phyloP scores from a whole-genome alignment of 2,329 filamentous ascomycete genomes.

The Ophiostoma angusticollis region DNA sequence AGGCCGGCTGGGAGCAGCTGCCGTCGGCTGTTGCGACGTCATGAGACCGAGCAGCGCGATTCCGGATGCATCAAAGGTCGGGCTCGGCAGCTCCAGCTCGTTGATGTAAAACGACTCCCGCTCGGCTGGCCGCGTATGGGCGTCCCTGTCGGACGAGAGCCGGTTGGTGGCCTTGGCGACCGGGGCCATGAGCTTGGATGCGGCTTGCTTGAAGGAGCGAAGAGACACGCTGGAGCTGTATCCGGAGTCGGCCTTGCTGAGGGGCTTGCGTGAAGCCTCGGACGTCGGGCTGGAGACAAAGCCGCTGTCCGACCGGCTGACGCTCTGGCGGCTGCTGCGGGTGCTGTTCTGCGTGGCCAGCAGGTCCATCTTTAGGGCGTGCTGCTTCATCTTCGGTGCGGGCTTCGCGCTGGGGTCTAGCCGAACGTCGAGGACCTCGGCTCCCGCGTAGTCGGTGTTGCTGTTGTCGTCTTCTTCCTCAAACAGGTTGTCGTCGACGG shows the following conservation, averaged over 20 bases:
- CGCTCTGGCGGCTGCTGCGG: conserved; percentile 11
- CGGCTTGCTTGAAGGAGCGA: conserved; percentile 32
- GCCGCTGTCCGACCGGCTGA: conserved; percentile 35
- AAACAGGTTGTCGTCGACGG: conserved; percentile 36
- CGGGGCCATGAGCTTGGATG: conserved; percentile 18
- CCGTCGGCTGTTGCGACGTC: background rate
- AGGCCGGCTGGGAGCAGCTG: background rate
- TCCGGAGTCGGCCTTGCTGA: conserved; percentile 47
- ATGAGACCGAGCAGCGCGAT: background rate
- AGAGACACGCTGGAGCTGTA: conserved; percentile 49
- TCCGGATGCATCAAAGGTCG: background rate
- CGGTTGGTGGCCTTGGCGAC: conserved; percentile 16
- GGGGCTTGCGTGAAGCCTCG: conserved; percentile 28
- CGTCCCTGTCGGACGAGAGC: conserved; percentile 1
- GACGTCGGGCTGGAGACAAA: conserved; percentile 33
- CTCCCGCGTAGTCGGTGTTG: conserved; percentile 21
- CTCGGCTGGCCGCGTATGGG: background rate
- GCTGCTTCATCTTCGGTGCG: conserved; percentile 9
- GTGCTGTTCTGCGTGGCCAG: conserved; percentile 2
- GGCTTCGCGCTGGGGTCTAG: conserved; percentile 33
- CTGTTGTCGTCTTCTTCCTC: conserved; percentile 29
- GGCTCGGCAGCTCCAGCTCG: conserved; percentile 12
- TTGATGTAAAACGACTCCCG: conserved; percentile 8
- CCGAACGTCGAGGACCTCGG: conserved; percentile 28
- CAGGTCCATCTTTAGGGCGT: conserved; percentile 5